Percentiles rank a stretch among this genome's conserved stretches.
Evolutionary conservation across 1,139 yeast genomes (phyloP).

Genomic region (Yamadazyma membranifaciens): DNA sequence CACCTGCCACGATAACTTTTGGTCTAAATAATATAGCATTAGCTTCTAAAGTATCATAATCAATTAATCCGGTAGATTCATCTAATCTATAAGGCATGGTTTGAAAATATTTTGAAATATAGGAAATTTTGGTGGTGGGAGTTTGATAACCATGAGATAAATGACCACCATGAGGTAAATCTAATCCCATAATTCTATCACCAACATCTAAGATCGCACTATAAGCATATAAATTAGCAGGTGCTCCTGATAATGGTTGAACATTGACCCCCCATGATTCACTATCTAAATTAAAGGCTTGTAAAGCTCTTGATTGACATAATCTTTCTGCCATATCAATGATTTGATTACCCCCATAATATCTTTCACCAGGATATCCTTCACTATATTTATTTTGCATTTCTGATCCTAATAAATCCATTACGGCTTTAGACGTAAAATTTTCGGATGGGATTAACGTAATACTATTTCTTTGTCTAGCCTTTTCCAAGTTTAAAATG

Average conservation of each 20-base stretch:
- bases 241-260: conserved; percentile 92
- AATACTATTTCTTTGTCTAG: conserved; percentile 85
- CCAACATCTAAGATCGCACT: conserved; percentile 89
- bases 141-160: conserved; percentile 96
- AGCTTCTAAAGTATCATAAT: conserved; percentile 83
- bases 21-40: conserved; percentile 89
- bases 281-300: conserved; percentile 74
- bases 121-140: conserved; percentile 81
- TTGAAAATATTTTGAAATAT: conserved; percentile 89
- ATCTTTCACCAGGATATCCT: conserved; percentile 97
- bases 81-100: conserved; percentile 95
- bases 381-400: conserved; percentile 99
- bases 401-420: conserved; percentile 91
- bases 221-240: conserved; percentile 92
- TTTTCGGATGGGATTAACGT: conserved; percentile 94
- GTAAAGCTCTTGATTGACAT: conserved; percentile 89
- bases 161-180: conserved; percentile 97
- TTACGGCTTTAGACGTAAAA: conserved; percentile 91
- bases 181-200: conserved; percentile 94
- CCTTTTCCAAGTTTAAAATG: conserved; percentile 69
- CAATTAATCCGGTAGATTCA: conserved; percentile 83
- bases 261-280: conserved; percentile 95
- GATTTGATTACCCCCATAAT: conserved; percentile 95
- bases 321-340: conserved; percentile 87
- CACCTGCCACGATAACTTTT: conserved; percentile 92